Percentiles rank a stretch among this genome's conserved stretches.
Evolutionary conservation across 495 filamentous ascomycete species (phyloP).

Genomic region (Penicillium herquei): DNA sequence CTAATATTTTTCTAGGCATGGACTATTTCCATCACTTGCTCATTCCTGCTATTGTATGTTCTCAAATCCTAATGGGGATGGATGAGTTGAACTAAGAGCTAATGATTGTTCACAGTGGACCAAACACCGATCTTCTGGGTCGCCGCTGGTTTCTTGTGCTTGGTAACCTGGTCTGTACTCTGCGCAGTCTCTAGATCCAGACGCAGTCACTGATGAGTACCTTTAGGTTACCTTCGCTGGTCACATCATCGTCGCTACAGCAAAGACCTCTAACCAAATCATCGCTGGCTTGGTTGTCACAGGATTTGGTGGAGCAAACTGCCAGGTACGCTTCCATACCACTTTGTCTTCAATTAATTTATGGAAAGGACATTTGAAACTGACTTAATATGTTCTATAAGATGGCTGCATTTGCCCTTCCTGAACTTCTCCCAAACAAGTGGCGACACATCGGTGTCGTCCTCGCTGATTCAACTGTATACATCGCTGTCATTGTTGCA

Average conservation of each 20-base stretch:
- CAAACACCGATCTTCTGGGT: conserved; percentile 26
- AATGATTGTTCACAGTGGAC: conserved; percentile 15
- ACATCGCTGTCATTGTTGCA: conserved; percentile 25
- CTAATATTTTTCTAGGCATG: neutral
- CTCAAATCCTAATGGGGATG: neutral
- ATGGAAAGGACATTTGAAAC: neutral
- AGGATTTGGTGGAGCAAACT: conserved; percentile 26
- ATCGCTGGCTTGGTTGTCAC: conserved; percentile 22
- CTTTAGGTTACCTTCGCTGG: conserved; percentile 20
- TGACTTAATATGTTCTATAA: conserved; percentile 1
- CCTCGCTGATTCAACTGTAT: conserved; percentile 25
- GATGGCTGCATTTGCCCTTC: conserved; percentile 28
- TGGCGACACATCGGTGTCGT: conserved; percentile 29
- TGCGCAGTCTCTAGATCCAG: neutral
- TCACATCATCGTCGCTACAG: conserved; percentile 23
- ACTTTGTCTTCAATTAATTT: neutral
- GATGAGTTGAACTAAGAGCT: neutral
- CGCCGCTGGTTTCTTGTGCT: conserved; percentile 28
- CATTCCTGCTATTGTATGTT: conserved; percentile 26
- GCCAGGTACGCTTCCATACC: conserved; percentile 13
- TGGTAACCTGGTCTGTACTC: conserved; percentile 19
- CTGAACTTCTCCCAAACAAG: conserved; percentile 28
- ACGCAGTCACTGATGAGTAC: neutral
- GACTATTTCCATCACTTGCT: conserved; percentile 28
- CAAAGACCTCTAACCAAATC: conserved; percentile 25